Conservation (phyloP, 2,329 filamentous ascomycete genomes). For the Leptographium wingfieldii region DNA sequence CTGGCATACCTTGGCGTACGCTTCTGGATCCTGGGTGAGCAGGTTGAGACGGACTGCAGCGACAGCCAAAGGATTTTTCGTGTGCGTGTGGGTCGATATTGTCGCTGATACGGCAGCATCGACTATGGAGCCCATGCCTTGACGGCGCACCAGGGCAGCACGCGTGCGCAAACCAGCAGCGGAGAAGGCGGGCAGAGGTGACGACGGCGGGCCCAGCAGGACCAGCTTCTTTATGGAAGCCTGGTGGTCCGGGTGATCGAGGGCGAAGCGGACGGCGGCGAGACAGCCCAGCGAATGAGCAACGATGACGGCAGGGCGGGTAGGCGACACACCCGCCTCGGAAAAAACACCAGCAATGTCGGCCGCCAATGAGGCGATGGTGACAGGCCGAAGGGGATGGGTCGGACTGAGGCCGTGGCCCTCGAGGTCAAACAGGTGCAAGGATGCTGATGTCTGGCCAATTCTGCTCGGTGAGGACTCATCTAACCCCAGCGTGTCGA, state of each 20-base stretch:
- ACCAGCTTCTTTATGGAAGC: background rate
- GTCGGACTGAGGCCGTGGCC: conserved; percentile 2
- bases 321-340: background rate
- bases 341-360: background rate
- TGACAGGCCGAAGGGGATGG: background rate
- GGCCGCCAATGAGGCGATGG: background rate
- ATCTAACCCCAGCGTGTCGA: background rate
- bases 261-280: background rate
- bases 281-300: background rate
- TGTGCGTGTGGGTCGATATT: background rate
- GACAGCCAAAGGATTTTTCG: background rate
- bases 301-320: background rate
- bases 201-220: background rate
- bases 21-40: background rate
- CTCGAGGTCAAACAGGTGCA: conserved; percentile 1
- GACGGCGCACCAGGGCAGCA: background rate
- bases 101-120: background rate
- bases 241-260: background rate
- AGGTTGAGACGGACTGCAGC: background rate
- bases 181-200: background rate
- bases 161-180: background rate
- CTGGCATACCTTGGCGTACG: background rate
- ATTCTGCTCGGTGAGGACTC: background rate
- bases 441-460: background rate
- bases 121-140: background rate